Percentiles rank a stretch among this genome's conserved stretches.
phyloP scores from a whole-genome alignment of 768 basidiomycete genomes.

The Russula vinacea region DNA sequence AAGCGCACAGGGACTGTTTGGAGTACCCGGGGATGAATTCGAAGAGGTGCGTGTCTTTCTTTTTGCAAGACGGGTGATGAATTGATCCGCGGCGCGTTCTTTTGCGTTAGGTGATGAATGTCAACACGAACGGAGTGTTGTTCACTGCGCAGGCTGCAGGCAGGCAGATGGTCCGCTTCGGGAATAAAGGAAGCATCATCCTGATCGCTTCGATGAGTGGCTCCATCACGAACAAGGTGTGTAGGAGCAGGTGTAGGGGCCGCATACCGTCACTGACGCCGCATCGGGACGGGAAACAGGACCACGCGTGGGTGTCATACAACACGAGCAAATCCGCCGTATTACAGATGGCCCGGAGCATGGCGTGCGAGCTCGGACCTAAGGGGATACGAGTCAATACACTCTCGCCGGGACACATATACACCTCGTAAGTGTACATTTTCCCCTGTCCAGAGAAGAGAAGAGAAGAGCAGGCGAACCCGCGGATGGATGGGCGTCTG shows the following conservation, averaged over 20 bases:
- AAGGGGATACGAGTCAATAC: constrained; percentile 70
- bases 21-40: constrained; percentile 66
- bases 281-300: constrained; percentile 39
- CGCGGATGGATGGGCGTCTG: not conserved
- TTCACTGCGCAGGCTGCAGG: constrained; percentile 41
- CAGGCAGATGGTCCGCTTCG: constrained; percentile 38
- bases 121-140: constrained; percentile 52
- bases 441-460: too few species aligned
- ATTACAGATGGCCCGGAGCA: constrained; percentile 74
- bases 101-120: constrained; percentile 51
- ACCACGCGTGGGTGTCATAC: constrained; percentile 73
- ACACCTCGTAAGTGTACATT: constrained; percentile 42
- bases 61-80: not conserved
- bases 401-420: constrained; percentile 74
- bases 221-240: constrained; percentile 62
- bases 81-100: not conserved
- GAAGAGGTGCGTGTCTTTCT: constrained; percentile 45
- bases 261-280: not conserved
- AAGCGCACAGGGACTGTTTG: constrained; percentile 56
- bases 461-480: too few species aligned
- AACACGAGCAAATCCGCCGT: constrained; percentile 77
- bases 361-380: constrained; percentile 75
- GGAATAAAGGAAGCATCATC: constrained; percentile 42
- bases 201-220: constrained; percentile 47
- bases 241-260: constrained; percentile 16